A percentile compares a stretch with the other conserved stretches of the same genome.
phyloP scores from a whole-genome alignment of 257 asterid genomes.

The Paraleonurus japonicus region DNA sequence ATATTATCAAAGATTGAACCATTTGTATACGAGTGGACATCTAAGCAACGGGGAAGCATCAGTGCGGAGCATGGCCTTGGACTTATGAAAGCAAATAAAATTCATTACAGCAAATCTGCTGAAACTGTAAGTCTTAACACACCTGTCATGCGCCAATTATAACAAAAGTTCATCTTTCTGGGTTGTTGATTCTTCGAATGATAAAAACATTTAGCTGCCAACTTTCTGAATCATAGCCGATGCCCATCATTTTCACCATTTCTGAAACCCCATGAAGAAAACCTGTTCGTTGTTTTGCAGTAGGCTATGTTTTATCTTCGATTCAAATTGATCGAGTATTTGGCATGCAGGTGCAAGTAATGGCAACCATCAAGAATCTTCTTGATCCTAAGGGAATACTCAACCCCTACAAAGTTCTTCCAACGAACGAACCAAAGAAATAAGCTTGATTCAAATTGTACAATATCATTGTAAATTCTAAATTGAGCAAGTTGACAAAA shows the following conservation, averaged over 20 bases:
- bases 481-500: too few species aligned
- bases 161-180: neutral
- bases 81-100: slow-evolving; percentile 88
- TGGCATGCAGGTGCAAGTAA: slow-evolving; percentile 65
- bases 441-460: neutral
- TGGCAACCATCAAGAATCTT: slow-evolving; percentile 78
- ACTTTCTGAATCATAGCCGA: too few species aligned
- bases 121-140: slow-evolving; percentile 61
- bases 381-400: slow-evolving; percentile 91
- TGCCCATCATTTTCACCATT: too few species aligned
- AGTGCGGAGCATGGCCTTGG: slow-evolving; percentile 99
- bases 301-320: too few species aligned
- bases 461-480: neutral
- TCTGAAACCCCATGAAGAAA: too few species aligned
- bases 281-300: too few species aligned
- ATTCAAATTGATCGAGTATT: neutral
- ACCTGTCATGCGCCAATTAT: neutral
- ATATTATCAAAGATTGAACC: slow-evolving; percentile 80
- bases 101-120: slow-evolving; percentile 89
- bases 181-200: too few species aligned
- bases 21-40: slow-evolving; percentile 96
- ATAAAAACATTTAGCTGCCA: too few species aligned
- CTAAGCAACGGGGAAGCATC: slow-evolving; percentile 91
- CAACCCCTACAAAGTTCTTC: slow-evolving; percentile 95
- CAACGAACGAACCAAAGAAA: slow-evolving; percentile 18